Evolutionary conservation across 2,329 filamentous ascomycete genomes (phyloP).

Genomic region (Cordyceps javanica): DNA sequence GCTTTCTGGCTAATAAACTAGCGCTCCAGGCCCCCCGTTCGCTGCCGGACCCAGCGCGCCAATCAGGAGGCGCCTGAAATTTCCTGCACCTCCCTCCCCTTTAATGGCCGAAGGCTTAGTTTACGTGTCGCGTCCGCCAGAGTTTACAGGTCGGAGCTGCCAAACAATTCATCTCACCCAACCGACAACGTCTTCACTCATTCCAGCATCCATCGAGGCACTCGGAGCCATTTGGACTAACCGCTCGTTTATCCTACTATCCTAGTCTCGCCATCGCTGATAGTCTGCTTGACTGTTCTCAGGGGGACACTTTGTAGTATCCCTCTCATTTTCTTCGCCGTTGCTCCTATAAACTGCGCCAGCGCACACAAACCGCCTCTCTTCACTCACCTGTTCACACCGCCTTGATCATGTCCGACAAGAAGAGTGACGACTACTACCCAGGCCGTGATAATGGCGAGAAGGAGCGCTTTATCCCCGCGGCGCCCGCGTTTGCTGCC

Average conservation of each 20-base stretch:
- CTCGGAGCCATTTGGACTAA: not conserved
- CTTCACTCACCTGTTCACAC: not conserved
- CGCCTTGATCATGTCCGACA: conserved; percentile 11
- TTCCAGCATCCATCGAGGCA: not conserved
- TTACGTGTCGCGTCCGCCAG: conserved; percentile 12
- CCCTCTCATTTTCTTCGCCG: not conserved
- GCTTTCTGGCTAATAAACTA: too few species aligned
- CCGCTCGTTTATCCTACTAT: not conserved
- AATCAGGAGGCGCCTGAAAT: conserved; percentile 11
- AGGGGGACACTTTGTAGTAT: not conserved
- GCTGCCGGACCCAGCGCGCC: conserved; percentile 1
- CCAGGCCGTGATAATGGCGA: conserved; percentile 9
- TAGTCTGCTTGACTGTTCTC: not conserved
- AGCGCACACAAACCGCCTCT: not conserved
- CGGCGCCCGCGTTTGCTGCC: conserved; percentile 2
- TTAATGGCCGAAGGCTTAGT: not conserved
- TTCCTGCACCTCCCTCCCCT: conserved; percentile 10
- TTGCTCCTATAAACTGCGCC: not conserved
- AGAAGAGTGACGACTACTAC: conserved; percentile 14
- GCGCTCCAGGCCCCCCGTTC: not conserved
- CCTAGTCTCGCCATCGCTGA: not conserved
- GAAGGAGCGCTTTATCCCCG: conserved; percentile 14
- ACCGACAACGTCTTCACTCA: not conserved
- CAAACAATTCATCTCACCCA: conserved; percentile 3
- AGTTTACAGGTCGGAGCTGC: not conserved